Base-by-base conservation (phyloP, 208 protist genomes). In the Vickermania spadyakhi region DNA sequence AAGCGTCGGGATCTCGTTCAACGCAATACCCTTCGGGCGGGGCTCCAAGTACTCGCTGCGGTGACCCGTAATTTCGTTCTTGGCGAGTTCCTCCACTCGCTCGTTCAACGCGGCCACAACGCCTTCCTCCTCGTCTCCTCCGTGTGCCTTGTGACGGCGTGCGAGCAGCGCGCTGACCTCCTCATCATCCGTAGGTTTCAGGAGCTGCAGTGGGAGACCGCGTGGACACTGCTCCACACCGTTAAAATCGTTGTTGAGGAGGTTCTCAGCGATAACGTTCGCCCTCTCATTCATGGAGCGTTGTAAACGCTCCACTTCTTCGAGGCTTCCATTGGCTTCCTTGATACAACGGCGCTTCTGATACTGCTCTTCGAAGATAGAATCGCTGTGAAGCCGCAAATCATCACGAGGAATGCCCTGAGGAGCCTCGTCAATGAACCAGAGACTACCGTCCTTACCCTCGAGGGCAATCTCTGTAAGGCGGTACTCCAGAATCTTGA, bases 1-100 rank as follows among this genome's bases (percentile, higher is more conserved):
- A 23, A 93, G 36, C 36, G 7, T 51, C 22, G 77, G 70, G 22
- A 93, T 51, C 57, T 86, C 79, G 27, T 77, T 77, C 65, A 79
- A 68, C 25, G 67, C 60, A 22, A 93, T 76, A 54, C 75, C 64
- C 42, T 93, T 77, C 5, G 75, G 72, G 56, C 83, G 74, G 31
- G 79, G 79, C 21, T 86, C 79, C 26, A 92, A 65, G 70, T 85
- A 92, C 36, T 45, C 36, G 31, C 86, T 84, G 42, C 85, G 81
- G 64, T 92, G 81, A 60, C 81, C 76, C 66, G 79, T 80, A 21
- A 92, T 63, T 26, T 73, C 81, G 58, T 89, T 79, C 27, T 58
- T 66, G 0, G 84, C 79, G 18, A 91, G 68, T 55, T 67, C 69
- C 29, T 79, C 78, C 5, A 72, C 81, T 49, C 84, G 84, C 31